phyloP scores from a whole-genome alignment of 2,329 filamentous ascomycete genomes.

The Pestalotiopsis sp. region DNA sequence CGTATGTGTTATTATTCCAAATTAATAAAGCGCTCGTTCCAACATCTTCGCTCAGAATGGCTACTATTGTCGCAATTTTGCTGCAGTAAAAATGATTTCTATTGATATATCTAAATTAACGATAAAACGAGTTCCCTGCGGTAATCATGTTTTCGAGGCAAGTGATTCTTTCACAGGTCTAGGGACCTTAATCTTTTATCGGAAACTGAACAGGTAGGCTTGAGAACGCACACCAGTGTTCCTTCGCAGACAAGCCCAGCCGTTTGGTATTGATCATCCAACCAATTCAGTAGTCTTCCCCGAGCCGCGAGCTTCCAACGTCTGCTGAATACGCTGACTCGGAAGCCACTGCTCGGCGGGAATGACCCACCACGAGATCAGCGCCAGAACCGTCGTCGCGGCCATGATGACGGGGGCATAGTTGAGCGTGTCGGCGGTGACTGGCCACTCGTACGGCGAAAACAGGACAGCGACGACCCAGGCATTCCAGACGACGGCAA shows the following conservation, averaged over 20 bases:
- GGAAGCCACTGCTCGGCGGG: conserved; percentile 47
- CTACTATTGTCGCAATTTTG: no score
- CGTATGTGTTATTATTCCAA: no score
- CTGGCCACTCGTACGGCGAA: conserved; percentile 45
- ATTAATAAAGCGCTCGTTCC: no score
- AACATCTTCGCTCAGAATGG: no score
- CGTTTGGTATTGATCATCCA: neutral
- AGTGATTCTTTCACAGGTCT: no score
- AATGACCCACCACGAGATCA: conserved; percentile 48
- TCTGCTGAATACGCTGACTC: conserved; percentile 40
- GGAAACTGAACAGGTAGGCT: neutral
- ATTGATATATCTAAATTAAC: no score
- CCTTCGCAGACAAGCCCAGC: neutral
- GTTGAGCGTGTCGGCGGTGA: conserved; percentile 41
- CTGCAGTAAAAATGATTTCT: no score
- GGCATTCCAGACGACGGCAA: conserved; percentile 48
- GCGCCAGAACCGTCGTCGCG: conserved; percentile 46
- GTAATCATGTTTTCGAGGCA: no score
- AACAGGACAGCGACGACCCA: conserved; percentile 50
- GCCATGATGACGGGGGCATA: conserved; percentile 54
- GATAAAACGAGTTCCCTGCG: no score
- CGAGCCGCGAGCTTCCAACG: conserved; percentile 22
- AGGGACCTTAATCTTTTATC: neutral
- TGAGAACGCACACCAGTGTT: neutral
- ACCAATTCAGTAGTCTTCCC: neutral